Conservation (phyloP, 495 filamentous ascomycete genomes). For the Venustampulla echinocandica region DNA sequence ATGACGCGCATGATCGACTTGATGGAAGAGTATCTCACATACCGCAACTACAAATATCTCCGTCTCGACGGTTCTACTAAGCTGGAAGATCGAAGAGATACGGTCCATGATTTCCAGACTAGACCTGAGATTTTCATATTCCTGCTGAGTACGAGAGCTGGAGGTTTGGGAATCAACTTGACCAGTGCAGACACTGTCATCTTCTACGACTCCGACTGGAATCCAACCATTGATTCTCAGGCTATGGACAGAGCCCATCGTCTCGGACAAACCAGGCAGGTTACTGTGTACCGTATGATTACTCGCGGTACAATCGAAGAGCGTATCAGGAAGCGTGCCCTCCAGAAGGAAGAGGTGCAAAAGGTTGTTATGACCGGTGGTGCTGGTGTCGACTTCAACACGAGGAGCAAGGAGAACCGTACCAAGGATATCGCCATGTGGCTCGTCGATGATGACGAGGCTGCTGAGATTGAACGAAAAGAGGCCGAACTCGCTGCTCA, state of each 20-base stretch:
- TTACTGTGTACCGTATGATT: constrained; percentile 95
- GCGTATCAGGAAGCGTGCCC: constrained; percentile 90
- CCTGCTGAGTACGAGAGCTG: constrained; percentile 88
- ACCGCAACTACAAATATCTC: constrained; percentile 97
- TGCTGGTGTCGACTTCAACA: constrained; percentile 86
- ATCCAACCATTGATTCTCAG: constrained; percentile 96
- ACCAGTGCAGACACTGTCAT: constrained; percentile 91
- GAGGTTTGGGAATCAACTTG: constrained; percentile 95
- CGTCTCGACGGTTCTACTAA: constrained; percentile 97
- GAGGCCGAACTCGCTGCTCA: constrained; percentile 69
- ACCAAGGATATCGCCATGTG: constrained; percentile 96
- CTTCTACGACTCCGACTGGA: constrained; percentile 99
- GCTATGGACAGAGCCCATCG: constrained; percentile 99
- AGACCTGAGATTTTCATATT: constrained; percentile 93
- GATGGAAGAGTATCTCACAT: constrained; percentile 98
- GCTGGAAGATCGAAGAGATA: constrained; percentile 92
- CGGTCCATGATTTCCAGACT: constrained; percentile 92
- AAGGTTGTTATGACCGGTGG: constrained; percentile 95
- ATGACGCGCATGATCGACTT: constrained; percentile 99
- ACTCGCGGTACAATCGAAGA: constrained; percentile 97
- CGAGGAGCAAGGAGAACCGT: constrained; percentile 76
- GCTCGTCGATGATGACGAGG: constrained; percentile 93
- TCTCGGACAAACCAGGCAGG: constrained; percentile 91
- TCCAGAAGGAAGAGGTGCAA: constrained; percentile 99
- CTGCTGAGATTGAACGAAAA: constrained; percentile 79